Evolutionary conservation across 2,329 filamentous ascomycete species (phyloP), one percentile per base, ranked within the genome.

Genomic region (Phoma sp.): DNA sequence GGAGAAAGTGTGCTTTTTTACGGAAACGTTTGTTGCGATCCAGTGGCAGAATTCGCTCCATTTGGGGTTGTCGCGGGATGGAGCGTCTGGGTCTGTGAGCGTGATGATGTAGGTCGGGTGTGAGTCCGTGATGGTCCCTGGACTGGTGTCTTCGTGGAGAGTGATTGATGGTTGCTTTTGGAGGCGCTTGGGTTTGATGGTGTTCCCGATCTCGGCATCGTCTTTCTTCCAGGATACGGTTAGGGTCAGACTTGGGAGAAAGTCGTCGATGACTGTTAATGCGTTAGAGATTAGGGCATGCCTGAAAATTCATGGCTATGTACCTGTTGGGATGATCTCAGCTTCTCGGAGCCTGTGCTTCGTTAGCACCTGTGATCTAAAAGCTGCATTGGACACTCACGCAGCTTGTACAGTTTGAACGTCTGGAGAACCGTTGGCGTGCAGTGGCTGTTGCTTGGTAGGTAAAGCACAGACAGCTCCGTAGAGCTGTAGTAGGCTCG

Each of bases 11-110:
- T 59, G 51, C 20, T 53, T 37, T 0, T 64, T 61, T 2, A 77
- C 46, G 1, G 68, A 62, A 5, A 78, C 62, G 21, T 75, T 73
- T 7, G 77, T 69, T 1, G 72, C 72, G 43, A 81, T 76, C 82
- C 82, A 85, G 65, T 86, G 84, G 63, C 83, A 85, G 71, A 86
- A 80, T 57, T 86, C 80, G 17, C 76, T 77, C 82, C 81, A 84
- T 48, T 82, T 75, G 1, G 83, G 82, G 55, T 85, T 68, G 1
- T 80, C 71, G 36, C 79, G 78, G 7, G 78, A 81, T 2, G 81
- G 82, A n/a, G 83, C 83, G 67, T 86, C 83, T 0, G 84, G 84
- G 62, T 86, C 83, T 1, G 83, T 85, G 4, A 86, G 72, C 10
- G 78, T 76, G 43, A 86, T 56, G 4, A 79, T 79, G 53, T 83